Evolutionary conservation across 768 basidiomycete species (phyloP).

Genomic region (Lactarius trivialis): DNA sequence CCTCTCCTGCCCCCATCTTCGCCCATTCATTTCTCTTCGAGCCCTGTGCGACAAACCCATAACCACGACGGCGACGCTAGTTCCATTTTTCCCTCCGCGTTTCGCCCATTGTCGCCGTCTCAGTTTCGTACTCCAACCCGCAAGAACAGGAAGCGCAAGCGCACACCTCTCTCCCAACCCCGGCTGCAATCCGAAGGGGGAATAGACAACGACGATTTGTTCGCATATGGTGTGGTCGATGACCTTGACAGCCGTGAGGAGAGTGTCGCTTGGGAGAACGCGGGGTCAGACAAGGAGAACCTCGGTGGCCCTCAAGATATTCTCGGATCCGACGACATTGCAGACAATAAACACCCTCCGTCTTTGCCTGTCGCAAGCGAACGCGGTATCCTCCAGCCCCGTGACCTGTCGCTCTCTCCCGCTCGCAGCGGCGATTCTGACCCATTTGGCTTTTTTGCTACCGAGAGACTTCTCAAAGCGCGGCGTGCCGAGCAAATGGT

Average conservation of each 20-base stretch:
- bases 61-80: background rate
- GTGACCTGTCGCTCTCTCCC: background rate
- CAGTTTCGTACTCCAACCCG: slow-evolving; percentile 21
- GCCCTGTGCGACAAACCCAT: background rate
- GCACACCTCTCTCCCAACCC: slow-evolving; percentile 8
- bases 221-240: slow-evolving; percentile 18
- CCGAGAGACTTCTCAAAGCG: slow-evolving; percentile 20
- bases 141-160: slow-evolving; percentile 12
- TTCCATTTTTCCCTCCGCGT: slow-evolving; percentile 4
- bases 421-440: slow-evolving; percentile 17
- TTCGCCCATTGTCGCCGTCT: slow-evolving; percentile 5
- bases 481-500: slow-evolving; percentile 8
- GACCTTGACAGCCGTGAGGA: slow-evolving; percentile 16
- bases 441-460: slow-evolving; percentile 22
- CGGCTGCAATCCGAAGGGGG: slow-evolving; percentile 8
- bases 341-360: background rate
- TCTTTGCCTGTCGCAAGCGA: slow-evolving; percentile 10
- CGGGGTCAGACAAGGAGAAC: slow-evolving; percentile 24
- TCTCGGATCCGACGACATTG: slow-evolving; percentile 6
- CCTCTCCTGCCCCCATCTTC: slow-evolving; percentile 14
- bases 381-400: slow-evolving; percentile 24
- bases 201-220: slow-evolving; percentile 18
- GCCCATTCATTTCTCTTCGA: slow-evolving; percentile 14
- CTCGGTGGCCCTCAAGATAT: background rate
- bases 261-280: slow-evolving; percentile 19